A percentile compares a stretch with the other conserved stretches of the same genome.
These are phyloP conservation scores for Mycothermus thermophilus DNA, from an alignment of 495 filamentous ascomycete species.

Conservation along the genomic window DNA sequence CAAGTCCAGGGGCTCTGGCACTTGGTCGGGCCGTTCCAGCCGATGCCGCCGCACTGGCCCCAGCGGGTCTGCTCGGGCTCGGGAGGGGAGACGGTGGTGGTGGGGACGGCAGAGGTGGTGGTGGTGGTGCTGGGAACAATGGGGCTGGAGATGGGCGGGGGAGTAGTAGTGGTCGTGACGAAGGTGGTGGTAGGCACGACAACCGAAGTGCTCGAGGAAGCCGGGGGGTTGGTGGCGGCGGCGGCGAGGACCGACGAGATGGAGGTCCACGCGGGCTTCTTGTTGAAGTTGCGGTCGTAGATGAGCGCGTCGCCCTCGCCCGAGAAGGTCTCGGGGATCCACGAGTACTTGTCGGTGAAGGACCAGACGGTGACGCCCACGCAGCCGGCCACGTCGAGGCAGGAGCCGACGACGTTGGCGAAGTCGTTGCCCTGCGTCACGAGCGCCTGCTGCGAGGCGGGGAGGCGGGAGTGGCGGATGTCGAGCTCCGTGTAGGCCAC, in stretches of 20 bases:
- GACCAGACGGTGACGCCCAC: slow-evolving; percentile 53
- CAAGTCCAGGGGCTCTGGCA: slow-evolving; percentile 31
- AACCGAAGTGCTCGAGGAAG: not conserved
- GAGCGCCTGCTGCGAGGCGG: slow-evolving; percentile 24
- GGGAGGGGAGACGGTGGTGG: slow-evolving; percentile 9
- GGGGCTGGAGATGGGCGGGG: slow-evolving; percentile 1
- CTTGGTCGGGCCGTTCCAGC: slow-evolving; percentile 25
- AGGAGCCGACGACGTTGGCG: slow-evolving; percentile 38
- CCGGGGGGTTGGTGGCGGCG: slow-evolving; percentile 8
- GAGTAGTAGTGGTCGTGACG: slow-evolving; percentile 3
- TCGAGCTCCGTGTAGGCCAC: slow-evolving; percentile 53
- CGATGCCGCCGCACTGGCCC: slow-evolving; percentile 30
- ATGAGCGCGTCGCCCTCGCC: slow-evolving; percentile 42
- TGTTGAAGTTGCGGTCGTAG: slow-evolving; percentile 36
- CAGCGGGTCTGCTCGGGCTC: slow-evolving; percentile 15
- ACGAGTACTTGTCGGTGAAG: slow-evolving; percentile 47
- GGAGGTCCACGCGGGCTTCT: slow-evolving; percentile 42
- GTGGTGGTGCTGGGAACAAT: slow-evolving; percentile 3
- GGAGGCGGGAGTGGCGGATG: slow-evolving; percentile 33
- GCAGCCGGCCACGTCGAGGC: slow-evolving; percentile 39
- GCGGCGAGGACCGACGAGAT: slow-evolving; percentile 25
- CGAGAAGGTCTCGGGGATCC: slow-evolving; percentile 34
- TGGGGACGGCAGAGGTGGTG: slow-evolving; percentile 3
- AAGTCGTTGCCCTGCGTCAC: slow-evolving; percentile 44
- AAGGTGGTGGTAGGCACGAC: slow-evolving; percentile 13